phyloP scores from a whole-genome alignment of 768 basidiomycete genomes.

The Phylloporus rhodoxanthus region DNA sequence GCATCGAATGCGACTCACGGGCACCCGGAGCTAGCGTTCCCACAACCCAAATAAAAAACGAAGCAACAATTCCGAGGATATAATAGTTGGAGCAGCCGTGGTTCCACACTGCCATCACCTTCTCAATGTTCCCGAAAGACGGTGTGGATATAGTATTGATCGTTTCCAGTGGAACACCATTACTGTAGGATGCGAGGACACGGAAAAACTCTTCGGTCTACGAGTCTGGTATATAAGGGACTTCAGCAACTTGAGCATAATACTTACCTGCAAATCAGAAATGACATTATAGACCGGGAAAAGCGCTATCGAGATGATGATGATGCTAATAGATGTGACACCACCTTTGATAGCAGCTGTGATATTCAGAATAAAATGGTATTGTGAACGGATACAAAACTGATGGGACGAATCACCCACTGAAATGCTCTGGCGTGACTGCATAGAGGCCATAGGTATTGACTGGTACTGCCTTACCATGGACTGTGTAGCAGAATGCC shows the following conservation, averaged over 20 bases:
- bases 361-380: neutral
- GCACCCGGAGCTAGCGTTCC: constrained; percentile 22
- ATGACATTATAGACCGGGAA: constrained; percentile 18
- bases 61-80: constrained; percentile 13
- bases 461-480: constrained; percentile 20
- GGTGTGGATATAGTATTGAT: constrained; percentile 22
- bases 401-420: constrained; percentile 5
- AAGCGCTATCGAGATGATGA: constrained; percentile 27
- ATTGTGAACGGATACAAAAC: neutral
- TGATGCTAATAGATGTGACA: constrained; percentile 25
- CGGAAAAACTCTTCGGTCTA: constrained; percentile 30
- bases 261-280: constrained; percentile 15
- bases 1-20: constrained; percentile 13
- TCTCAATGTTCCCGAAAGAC: constrained; percentile 15
- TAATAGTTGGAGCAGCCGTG: constrained; percentile 21
- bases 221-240: neutral
- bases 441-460: constrained; percentile 19
- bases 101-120: constrained; percentile 13
- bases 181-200: constrained; percentile 3
- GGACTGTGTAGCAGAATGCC: constrained; percentile 26
- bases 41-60: constrained; percentile 16
- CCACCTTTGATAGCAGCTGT: constrained; percentile 25
- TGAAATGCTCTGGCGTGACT: constrained; percentile 16
- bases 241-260: neutral
- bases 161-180: constrained; percentile 21